Percentiles rank a stretch among this genome's conserved stretches.
phyloP scores from a whole-genome alignment of 768 basidiomycete species.

The Kwoniella mangroviensis region DNA sequence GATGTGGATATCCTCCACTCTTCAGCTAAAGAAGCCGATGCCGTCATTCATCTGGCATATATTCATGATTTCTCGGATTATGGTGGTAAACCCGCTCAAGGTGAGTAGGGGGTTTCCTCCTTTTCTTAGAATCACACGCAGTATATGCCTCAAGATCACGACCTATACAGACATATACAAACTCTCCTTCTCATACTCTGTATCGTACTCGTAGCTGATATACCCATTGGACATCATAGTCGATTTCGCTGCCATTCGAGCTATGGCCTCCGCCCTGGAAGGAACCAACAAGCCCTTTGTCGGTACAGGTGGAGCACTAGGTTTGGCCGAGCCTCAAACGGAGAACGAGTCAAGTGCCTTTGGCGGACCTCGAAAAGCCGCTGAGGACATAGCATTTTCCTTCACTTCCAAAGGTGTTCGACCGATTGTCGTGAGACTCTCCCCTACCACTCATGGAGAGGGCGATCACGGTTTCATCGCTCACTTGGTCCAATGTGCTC shows the following conservation, averaged over 20 bases:
- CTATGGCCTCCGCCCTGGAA: slow-evolving; percentile 29
- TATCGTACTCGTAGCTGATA: too few species aligned
- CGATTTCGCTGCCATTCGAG: slow-evolving; percentile 39
- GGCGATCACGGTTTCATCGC: slow-evolving; percentile 33
- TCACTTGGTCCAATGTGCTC: slow-evolving; percentile 22
- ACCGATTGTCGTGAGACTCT: slow-evolving; percentile 11
- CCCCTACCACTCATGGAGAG: slow-evolving; percentile 1
- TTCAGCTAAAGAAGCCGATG: slow-evolving; percentile 35
- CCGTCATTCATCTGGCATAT: slow-evolving; percentile 45
- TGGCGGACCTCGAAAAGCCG: slow-evolving; percentile 12
- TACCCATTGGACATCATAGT: background rate
- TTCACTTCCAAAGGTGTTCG: slow-evolving; percentile 30
- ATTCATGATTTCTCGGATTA: slow-evolving; percentile 38
- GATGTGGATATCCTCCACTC: slow-evolving; percentile 37
- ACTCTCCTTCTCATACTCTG: too few species aligned
- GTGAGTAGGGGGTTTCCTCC: slow-evolving; percentile 4
- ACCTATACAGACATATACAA: too few species aligned
- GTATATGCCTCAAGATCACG: too few species aligned
- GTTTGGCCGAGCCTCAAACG: background rate
- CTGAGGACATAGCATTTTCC: slow-evolving; percentile 19
- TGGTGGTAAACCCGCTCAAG: slow-evolving; percentile 12
- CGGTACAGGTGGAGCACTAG: slow-evolving; percentile 22
- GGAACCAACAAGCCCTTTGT: slow-evolving; percentile 43
- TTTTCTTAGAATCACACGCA: background rate
- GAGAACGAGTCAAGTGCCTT: background rate